Base-by-base conservation (phyloP, 768 basidiomycete genomes). In the Sutorius australiensis region DNA sequence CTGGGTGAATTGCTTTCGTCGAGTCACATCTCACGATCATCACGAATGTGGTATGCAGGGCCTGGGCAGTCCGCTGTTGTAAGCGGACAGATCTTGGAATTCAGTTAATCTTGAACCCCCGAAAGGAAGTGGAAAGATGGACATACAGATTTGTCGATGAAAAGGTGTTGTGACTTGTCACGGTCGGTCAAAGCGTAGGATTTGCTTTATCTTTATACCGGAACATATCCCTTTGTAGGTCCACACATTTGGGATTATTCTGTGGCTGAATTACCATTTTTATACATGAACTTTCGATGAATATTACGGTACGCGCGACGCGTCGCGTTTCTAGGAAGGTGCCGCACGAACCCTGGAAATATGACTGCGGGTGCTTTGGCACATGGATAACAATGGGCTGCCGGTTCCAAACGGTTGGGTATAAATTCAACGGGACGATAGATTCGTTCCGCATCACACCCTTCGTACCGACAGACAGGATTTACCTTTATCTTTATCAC, bases 131-230 rank as follows among this genome's bases (percentile, higher is more conserved):
- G 28, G 28, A 21, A 16, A 16, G 14, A 31, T 24, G 19, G 16
- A 7, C 16, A 16, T 21, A 49, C 30, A 28, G 12, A 45, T 44
- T 19, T 30, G 38, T 21, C 10, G 33, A 19, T 21, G 1, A 12
- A 50, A 30, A 27, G 24, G 33, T 19, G 24, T 24, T 24, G 24
- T 24, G 24, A 4, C 27, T 10, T 16, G 27, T 37, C 14, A 28
- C 3, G 12, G 28, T 13, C 16, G 54, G 45, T 12, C 55, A 50
- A 51, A 51, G 48, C 54, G 32, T 12, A 9, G 8, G 17, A 1
- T 5, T 28, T 34, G 55, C 55, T 51, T 57, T 34, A n/a, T 46
- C 55, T 51, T 57, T 57, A 41, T 51, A 28, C 55, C 27, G 27
- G 17, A 33, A 31, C 46, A 34, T 28, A 2, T 4, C 30, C 36